Percentiles rank a stretch among this genome's conserved stretches.
phyloP scores from a whole-genome alignment of 805 yeast genomes.

The Cyberlindnera misumaiensis region DNA sequence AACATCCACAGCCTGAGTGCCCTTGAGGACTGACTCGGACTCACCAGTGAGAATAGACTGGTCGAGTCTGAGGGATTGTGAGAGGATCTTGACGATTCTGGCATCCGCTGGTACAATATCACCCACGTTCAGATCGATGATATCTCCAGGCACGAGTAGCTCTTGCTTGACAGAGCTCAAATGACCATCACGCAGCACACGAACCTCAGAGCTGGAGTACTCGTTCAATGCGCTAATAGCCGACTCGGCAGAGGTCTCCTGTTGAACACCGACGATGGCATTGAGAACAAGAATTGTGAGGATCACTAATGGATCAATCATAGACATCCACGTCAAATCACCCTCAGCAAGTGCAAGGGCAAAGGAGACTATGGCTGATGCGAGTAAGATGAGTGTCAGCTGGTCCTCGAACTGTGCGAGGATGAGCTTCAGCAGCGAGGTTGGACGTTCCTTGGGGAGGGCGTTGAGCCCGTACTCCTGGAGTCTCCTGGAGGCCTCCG shows the following conservation, averaged over 20 bases:
- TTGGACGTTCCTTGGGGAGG: slow-evolving; percentile 30
- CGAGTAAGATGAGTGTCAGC: slow-evolving; percentile 27
- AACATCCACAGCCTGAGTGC: slow-evolving; percentile 20
- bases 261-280: slow-evolving; percentile 43
- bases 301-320: slow-evolving; percentile 36
- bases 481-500: slow-evolving; percentile 12
- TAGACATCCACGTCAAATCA: slow-evolving; percentile 25
- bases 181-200: slow-evolving; percentile 37
- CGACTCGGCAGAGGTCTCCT: slow-evolving; percentile 43
- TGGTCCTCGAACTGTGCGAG: slow-evolving; percentile 32
- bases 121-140: slow-evolving; percentile 33
- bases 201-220: slow-evolving; percentile 40
- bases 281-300: slow-evolving; percentile 38
- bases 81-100: slow-evolving; percentile 30
- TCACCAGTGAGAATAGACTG: slow-evolving; percentile 46
- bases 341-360: slow-evolving; percentile 26
- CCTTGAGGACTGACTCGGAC: slow-evolving; percentile 34
- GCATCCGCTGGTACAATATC: slow-evolving; percentile 44
- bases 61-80: slow-evolving; percentile 38
- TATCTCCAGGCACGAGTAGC: slow-evolving; percentile 40
- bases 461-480: slow-evolving; percentile 20
- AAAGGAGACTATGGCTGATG: slow-evolving; percentile 29
- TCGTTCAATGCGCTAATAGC: slow-evolving; percentile 44
- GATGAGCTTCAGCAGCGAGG: slow-evolving; percentile 29
- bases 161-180: slow-evolving; percentile 36